These are phyloP conservation scores for Pseudozyma hubeiensis DNA, from an alignment of 1,284 basidiomycete genomes.

Conservation along the genomic window DNA sequence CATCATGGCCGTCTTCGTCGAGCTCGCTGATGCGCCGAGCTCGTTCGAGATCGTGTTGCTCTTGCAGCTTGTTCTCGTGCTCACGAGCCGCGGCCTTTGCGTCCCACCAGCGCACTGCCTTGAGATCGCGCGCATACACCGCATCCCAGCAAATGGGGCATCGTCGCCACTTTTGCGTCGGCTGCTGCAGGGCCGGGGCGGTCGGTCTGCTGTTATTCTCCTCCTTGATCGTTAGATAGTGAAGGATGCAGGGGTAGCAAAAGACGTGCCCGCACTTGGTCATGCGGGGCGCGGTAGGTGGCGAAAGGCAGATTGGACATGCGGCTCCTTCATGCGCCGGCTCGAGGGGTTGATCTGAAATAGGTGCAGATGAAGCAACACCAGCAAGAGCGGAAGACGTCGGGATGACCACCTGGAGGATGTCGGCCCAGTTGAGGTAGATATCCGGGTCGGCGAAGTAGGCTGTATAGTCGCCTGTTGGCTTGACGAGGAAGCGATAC, in stretches of 20 bases:
- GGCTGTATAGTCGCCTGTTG: constrained; percentile 65
- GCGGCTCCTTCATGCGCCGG: constrained; percentile 75
- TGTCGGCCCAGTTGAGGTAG: constrained; percentile 75
- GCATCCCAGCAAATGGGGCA: constrained; percentile 98
- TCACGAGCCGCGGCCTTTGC: constrained; percentile 52
- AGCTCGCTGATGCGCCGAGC: constrained; percentile 23
- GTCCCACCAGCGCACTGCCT: constrained; percentile 79
- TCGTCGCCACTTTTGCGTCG: constrained; percentile 57
- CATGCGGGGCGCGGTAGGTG: constrained; percentile 92
- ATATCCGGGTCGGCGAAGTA: constrained; percentile 65
- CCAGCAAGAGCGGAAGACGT: constrained; percentile 72
- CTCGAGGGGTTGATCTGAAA: constrained; percentile 40
- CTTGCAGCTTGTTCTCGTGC: constrained; percentile 38
- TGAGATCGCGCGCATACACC: constrained; percentile 88
- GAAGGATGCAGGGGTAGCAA: constrained; percentile 71
- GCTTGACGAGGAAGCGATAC: constrained; percentile 67
- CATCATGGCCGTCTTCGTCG: constrained; percentile 17
- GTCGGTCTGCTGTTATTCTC: constrained; percentile 22
- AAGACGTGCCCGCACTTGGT: constrained; percentile 93
- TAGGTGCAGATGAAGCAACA: constrained; percentile 39
- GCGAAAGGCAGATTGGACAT: constrained; percentile 94
- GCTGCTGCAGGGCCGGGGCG: constrained; percentile 15
- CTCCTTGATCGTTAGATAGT: constrained; percentile 75
- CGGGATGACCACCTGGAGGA: constrained; percentile 92
- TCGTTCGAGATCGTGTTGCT: constrained; percentile 30